Base-by-base conservation (phyloP, 2,329 filamentous ascomycete genomes). In the Aspergillus brunneoviolaceus region DNA sequence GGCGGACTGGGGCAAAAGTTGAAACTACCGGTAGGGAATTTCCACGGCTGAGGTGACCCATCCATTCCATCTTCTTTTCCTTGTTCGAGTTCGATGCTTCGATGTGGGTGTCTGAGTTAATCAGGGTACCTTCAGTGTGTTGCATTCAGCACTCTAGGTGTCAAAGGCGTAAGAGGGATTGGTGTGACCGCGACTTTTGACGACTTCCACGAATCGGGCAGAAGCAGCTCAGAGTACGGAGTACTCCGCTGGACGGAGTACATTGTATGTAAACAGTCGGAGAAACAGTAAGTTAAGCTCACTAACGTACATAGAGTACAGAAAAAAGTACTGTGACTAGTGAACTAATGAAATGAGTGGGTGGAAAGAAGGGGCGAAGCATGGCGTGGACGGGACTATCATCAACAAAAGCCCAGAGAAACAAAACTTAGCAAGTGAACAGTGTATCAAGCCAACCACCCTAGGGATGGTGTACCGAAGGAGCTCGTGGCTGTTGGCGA, bases 401-500 rank as follows among this genome's bases (percentile, higher is more conserved):
- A 35, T 35, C 33, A 12, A 12, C 12, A 12, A 35, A 35, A 16
- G 14, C 14, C 11, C 11, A 16, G 33, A 11, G 33, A 16, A 45
- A 19, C 5, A 19, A 4, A 23, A 4, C 3, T 23, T 23, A 5
- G 23, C 23, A 45, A 45, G 6, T 45, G 39, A 45, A 45, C 16
- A 45, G 19, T 19, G 39, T 7, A 45, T 45, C 16, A n/a, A 45
- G 39, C 39, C 39, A 45, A 45, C 19, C 39, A 45, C 35, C n/a
- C 52, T 12, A 45, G 16, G 6, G 16, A 45, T 45, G 27, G 39
- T 45, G 39, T 45, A 45, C 39, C 35, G 52, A 47, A 47, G 21
- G 21, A 54, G 48, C 45, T 55, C 55, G 49, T 51, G 60, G 52
- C 58, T 60, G 60, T 55, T 60, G 60, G 53, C 47, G 51, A 54